Percentiles rank a stretch among this genome's conserved stretches.
Conservation (phyloP, 805 yeast genomes). For the Hanseniaspora thailandica region DNA sequence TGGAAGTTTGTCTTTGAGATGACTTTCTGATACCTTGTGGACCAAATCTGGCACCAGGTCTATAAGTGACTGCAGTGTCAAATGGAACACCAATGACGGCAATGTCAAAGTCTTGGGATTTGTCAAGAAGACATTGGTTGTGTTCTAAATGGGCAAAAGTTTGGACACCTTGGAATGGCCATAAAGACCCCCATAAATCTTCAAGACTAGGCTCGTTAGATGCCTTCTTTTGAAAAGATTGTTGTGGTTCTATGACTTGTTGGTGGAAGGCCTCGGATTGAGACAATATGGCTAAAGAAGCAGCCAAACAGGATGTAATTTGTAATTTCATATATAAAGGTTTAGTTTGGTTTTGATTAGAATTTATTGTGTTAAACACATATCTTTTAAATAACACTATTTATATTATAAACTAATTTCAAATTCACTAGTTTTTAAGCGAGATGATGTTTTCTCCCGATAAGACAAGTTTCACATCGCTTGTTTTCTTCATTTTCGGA, state of each 20-base stretch:
- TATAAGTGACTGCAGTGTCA: constrained; percentile 67
- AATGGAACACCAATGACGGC: constrained; percentile 73
- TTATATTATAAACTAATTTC: too few relatives aligned
- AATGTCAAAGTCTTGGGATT: constrained; percentile 45
- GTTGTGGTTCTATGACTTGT: constrained; percentile 7
- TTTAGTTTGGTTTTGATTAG: background rate
- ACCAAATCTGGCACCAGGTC: constrained; percentile 78
- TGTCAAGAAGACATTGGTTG: constrained; percentile 43
- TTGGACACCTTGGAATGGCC: constrained; percentile 60
- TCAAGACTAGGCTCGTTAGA: constrained; percentile 34
- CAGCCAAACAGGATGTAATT: background rate
- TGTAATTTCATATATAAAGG: background rate
- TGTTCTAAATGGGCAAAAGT: constrained; percentile 66
- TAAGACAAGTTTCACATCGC: too few relatives aligned
- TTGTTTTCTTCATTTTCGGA: too few relatives aligned
- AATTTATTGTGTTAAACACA: background rate
- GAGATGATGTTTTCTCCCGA: too few relatives aligned
- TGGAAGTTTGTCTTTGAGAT: constrained; percentile 55
- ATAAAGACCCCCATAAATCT: constrained; percentile 58
- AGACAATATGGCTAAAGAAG: background rate
- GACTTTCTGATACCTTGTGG: constrained; percentile 61
- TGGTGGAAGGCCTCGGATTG: background rate
- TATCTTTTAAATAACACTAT: too few relatives aligned
- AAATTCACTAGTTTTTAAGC: too few relatives aligned
- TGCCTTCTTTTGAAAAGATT: constrained; percentile 30